Evolutionary conservation across 306 rosid genomes (phyloP), one percentile per base, ranked within the genome.

Genomic region (Datisca glomerata): DNA sequence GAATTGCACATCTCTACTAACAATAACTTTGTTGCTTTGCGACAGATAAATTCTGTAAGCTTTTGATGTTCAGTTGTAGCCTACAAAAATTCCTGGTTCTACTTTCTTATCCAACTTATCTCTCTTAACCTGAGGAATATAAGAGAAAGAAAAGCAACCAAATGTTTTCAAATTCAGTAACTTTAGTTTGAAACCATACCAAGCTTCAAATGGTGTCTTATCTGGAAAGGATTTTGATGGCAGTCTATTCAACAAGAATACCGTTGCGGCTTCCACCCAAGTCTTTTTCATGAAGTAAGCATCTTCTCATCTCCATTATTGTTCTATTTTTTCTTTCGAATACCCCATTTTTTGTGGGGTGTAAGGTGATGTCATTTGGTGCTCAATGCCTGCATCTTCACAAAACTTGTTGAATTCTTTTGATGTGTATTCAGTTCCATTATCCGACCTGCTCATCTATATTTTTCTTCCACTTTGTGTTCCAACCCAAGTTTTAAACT

Each of bases 311-410:
- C 12, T 49, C 43, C 43, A 49, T 49, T 5, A 49, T 20, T 0
- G 0, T 33, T 21, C 31, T 19, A 29, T 49, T 49, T 49, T 49
- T 49, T 18, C 43, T 49, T 24, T 49, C 29, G 12, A 12, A 15
- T n/a, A 49, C 55, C 4, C 43, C 43, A 49, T 49, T 49, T 27
- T 33, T 19, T 49, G 55, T 28, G 55, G 53, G 4, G 40, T 49
- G 13, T 49, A 49, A 49, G 55, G 43, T 18, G 55, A 15, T 11
- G 20, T 32, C 6, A 37, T 22, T 29, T 42, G 31, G 21, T 28
- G 29, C 6, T 42, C 19, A 17, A 24, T 15, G 9, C 39, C 20
- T 12, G 7, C 3, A 4, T 52, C 19, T 16, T 23, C 35, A 51
- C 23, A 16, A 9, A 51, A 36, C 8, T 1, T 5, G 0, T 51